These are phyloP conservation scores for Parietaria judaica DNA, from an alignment of 306 rosid species.

Conservation along the genomic window DNA sequence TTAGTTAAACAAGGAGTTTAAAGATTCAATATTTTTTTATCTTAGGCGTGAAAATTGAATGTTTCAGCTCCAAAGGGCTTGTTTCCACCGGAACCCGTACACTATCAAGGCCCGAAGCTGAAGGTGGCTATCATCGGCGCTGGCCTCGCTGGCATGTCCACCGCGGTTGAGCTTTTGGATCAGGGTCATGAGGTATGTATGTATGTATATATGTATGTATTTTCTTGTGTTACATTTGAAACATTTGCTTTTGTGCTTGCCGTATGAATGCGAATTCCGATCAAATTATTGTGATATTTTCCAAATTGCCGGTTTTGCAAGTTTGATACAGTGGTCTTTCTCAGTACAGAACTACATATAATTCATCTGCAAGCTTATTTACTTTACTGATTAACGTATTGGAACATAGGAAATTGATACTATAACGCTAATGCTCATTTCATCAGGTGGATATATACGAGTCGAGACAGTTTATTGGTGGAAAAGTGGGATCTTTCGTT, in stretches of 20 bases:
- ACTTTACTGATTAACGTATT: too few species aligned
- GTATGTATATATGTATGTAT: neutral
- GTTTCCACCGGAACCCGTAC: conserved; percentile 93
- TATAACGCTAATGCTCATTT: conserved; percentile 2
- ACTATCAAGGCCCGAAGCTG: conserved; percentile 86
- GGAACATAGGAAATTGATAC: too few species aligned
- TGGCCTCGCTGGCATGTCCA: conserved; percentile 98
- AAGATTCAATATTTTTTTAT: neutral
- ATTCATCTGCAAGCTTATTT: too few species aligned
- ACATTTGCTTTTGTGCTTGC: conserved; percentile 1
- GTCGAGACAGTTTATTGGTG: conserved; percentile 83
- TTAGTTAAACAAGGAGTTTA: neutral
- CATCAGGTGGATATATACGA: conserved; percentile 93
- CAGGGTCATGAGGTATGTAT: conserved; percentile 90
- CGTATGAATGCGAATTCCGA: neutral
- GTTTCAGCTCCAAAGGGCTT: conserved; percentile 86
- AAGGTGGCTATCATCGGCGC: conserved; percentile 97
- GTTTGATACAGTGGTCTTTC: too few species aligned
- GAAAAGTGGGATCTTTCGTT: conserved; percentile 96
- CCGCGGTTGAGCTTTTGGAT: conserved; percentile 96
- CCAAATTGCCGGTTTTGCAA: too few species aligned
- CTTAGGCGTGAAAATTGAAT: conserved; percentile 3
- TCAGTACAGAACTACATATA: too few species aligned
- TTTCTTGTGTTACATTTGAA: neutral
- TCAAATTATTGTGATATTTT: too few species aligned